These are phyloP conservation scores for Aspergillus sclerotiicarbonarius DNA, from an alignment of 495 filamentous ascomycete species.

Conservation along the genomic window DNA sequence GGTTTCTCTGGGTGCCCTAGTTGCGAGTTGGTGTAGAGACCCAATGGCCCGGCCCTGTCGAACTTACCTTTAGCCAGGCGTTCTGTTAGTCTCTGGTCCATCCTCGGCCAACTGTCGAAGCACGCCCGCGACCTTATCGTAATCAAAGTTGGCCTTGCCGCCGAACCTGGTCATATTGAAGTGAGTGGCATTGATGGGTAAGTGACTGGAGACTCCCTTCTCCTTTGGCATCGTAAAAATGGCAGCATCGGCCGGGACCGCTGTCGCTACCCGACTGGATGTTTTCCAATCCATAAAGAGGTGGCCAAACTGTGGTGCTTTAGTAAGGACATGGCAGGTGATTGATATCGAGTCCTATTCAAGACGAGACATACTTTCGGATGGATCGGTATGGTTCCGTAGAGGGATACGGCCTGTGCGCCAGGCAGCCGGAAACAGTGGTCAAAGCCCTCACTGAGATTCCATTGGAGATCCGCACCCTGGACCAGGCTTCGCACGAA, in stretches of 20 bases:
- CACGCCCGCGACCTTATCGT: not conserved
- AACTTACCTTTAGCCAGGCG: no score
- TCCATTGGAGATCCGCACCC: not conserved
- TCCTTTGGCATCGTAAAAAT: not conserved
- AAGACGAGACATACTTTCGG: not conserved
- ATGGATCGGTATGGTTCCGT: not conserved
- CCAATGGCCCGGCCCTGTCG: no score
- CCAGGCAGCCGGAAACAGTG: not conserved
- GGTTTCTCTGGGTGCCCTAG: no score
- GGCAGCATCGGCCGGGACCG: no score
- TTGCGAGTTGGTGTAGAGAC: no score
- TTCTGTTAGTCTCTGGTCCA: no score
- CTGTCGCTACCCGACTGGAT: not conserved
- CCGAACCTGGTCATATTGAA: not conserved
- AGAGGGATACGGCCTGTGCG: not conserved
- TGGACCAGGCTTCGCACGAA: not conserved
- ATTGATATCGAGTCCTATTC: not conserved
- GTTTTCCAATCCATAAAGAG: not conserved
- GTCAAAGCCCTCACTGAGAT: not conserved
- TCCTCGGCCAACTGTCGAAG: no score
- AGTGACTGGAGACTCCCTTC: not conserved
- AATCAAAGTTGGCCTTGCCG: not conserved
- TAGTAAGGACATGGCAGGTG: no score
- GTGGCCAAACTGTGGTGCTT: not conserved
- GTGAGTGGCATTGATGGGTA: not conserved